These are phyloP conservation scores for Dianthus caryophyllus DNA, from an alignment of 148 eudicot genomes.

Conservation along the genomic window DNA sequence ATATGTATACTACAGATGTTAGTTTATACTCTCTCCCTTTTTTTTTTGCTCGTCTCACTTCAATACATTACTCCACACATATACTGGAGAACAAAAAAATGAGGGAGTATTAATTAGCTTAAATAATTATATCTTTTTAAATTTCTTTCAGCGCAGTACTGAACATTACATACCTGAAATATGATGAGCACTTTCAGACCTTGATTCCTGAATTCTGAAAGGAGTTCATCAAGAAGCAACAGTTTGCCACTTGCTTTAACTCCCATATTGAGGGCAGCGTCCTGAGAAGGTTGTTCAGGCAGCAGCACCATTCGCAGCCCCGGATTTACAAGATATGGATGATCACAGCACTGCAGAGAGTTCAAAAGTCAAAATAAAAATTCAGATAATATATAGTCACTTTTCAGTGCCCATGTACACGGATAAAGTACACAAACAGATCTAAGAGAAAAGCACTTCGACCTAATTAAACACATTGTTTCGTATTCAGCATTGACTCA, in stretches of 20 bases:
- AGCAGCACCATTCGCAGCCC: constrained; percentile 36
- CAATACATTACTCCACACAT: too few relatives aligned
- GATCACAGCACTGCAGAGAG: constrained; percentile 75
- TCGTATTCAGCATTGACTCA: not conserved
- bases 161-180: constrained; percentile 51
- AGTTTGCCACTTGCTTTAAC: constrained; percentile 69
- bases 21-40: too few relatives aligned
- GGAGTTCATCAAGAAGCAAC: constrained; percentile 52
- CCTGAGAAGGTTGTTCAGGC: constrained; percentile 22
- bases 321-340: constrained; percentile 60
- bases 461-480: not conserved
- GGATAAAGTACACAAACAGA: not conserved
- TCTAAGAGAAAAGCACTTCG: constrained; percentile 3
- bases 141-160: not conserved
- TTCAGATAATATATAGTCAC: not conserved
- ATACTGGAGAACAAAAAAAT: too few relatives aligned
- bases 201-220: constrained; percentile 40
- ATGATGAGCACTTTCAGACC: constrained; percentile 57
- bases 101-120: not conserved
- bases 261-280: constrained; percentile 43
- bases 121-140: not conserved
- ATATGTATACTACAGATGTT: not conserved
- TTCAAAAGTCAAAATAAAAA: constrained; percentile 5
- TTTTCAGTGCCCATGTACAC: too few relatives aligned
- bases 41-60: too few relatives aligned